Base-by-base conservation (phyloP, 2,329 filamentous ascomycete genomes). In the Fusarium sp. region DNA sequence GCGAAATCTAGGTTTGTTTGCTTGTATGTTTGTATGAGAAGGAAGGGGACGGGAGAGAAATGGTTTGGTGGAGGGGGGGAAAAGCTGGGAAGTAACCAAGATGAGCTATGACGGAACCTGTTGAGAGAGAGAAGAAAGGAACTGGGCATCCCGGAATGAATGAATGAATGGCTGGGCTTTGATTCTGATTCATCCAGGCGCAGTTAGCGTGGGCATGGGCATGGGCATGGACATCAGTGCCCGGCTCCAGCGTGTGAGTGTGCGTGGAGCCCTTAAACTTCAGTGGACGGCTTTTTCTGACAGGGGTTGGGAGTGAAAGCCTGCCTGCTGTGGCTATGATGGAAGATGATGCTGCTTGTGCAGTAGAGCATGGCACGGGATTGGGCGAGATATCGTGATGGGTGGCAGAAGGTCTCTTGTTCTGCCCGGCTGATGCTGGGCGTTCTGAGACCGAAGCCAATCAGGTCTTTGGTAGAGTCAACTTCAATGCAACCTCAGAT, bases 81-180 rank as follows among this genome's bases (percentile, higher is more conserved):
- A 48, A 70, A 73, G 66, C 58, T 68, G 73, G 65, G 68, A 70
- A 70, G 38, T 49, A 47, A 18, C 59, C 59, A 44, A 47, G 45
- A 49, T 31, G 59, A 69, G 70, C 70, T 73, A 78, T 78, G 77
- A 79, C 74, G 78, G 73, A 76, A 75, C 49, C 31, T 62, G 60
- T 48, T 65, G 68, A 66, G 67, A 63, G 45, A 15, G 26, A 49
- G 61, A 60, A 68, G 66, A 73, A 67, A 58, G 57, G 62, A 63
- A 70, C 57, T 55, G 61, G 61, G 63, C 51, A 70, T 33, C 35
- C 60, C 52, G 31, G 58, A 68, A 73, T 58, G 58, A 71, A 59
- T 58, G 58, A 71, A 59, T 66, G 62, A 68, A 71, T 66, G 70
- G 70, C 61, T 73, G 70, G 70, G 57, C 44, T 38, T 28, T 18